Conservation (phyloP, 768 basidiomycete species). For the Udeniomyces megalosporus region DNA sequence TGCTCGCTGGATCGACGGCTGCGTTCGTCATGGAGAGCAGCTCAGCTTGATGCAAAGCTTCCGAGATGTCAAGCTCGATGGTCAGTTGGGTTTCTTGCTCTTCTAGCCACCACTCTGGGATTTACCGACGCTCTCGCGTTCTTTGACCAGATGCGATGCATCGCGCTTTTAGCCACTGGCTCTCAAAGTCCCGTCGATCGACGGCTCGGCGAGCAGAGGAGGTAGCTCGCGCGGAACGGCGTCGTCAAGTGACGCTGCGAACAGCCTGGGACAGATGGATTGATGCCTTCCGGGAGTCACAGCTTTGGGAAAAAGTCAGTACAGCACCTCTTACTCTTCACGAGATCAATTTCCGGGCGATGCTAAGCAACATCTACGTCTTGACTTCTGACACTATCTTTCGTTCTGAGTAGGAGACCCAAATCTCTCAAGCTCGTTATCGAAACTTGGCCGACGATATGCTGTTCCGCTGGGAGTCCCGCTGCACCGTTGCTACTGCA, state of each 20-base stretch:
- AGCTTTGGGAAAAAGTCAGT: too few species aligned
- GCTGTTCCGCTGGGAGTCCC: conserved; percentile 12
- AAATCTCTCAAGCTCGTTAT: background rate
- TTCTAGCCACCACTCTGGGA: background rate
- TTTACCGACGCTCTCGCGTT: too few species aligned
- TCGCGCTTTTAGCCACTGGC: background rate
- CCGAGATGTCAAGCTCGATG: conserved; percentile 62
- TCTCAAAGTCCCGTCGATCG: background rate
- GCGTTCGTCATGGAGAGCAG: conserved; percentile 50
- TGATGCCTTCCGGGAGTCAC: too few species aligned
- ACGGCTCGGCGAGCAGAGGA: too few species aligned
- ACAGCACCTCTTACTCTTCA: background rate
- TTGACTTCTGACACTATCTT: background rate
- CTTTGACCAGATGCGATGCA: background rate
- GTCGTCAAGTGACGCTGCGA: too few species aligned
- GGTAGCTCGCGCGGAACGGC: too few species aligned
- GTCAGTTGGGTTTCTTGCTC: conserved; percentile 29
- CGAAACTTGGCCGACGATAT: conserved; percentile 6
- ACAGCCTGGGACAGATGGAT: too few species aligned
- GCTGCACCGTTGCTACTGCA: conserved; percentile 40
- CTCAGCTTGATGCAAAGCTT: conserved; percentile 70
- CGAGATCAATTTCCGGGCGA: too few species aligned
- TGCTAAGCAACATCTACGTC: background rate
- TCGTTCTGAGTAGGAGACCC: conserved; percentile 8
- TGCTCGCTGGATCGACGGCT: conserved; percentile 50